Percentiles rank a stretch among this genome's conserved stretches.
These are phyloP conservation scores for Salvia rosmarinus DNA, from an alignment of 257 asterid species.

Conservation along the genomic window DNA sequence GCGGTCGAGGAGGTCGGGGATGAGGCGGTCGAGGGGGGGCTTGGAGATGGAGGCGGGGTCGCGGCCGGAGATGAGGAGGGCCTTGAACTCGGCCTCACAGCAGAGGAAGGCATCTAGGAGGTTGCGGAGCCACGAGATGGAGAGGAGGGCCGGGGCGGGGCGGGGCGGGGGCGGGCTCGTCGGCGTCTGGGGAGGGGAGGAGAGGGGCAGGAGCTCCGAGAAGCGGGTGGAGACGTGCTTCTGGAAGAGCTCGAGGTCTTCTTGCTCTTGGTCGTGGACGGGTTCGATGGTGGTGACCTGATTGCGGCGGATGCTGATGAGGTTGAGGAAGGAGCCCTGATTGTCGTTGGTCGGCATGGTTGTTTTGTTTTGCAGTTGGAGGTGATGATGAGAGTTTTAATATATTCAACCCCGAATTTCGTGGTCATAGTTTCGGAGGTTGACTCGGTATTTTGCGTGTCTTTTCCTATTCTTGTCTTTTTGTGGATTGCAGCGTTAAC, in stretches of 20 bases:
- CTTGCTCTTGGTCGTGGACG: conserved; percentile 66
- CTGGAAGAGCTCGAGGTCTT: conserved; percentile 85
- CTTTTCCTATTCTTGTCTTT: not conserved
- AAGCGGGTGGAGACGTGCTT: conserved; percentile 75
- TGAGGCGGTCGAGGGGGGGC: conserved; percentile 78
- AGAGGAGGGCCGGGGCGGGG: conserved; percentile 54
- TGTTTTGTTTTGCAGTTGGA: not conserved
- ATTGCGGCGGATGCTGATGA: conserved; percentile 93
- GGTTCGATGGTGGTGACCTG: conserved; percentile 56
- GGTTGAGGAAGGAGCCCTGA: conserved; percentile 79
- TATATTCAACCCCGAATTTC: conserved; percentile 8
- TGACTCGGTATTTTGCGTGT: conserved; percentile 9
- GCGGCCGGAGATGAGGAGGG: conserved; percentile 66
- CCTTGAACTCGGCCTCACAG: conserved; percentile 90
- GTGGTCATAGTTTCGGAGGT: conserved; percentile 30
- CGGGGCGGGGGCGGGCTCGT: not conserved
- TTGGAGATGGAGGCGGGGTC: conserved; percentile 65
- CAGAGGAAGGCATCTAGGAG: conserved; percentile 80
- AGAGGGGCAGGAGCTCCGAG: conserved; percentile 56
- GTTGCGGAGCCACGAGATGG: conserved; percentile 72
- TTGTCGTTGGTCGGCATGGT: conserved; percentile 64
- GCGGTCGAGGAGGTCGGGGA: conserved; percentile 77
- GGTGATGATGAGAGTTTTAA: conserved; percentile 1
- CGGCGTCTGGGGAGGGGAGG: conserved; percentile 13
- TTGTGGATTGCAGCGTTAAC: too few species aligned